These are phyloP conservation scores for Microcyclosporella mali DNA, from an alignment of 2,329 filamentous ascomycete species.

Conservation along the genomic window DNA sequence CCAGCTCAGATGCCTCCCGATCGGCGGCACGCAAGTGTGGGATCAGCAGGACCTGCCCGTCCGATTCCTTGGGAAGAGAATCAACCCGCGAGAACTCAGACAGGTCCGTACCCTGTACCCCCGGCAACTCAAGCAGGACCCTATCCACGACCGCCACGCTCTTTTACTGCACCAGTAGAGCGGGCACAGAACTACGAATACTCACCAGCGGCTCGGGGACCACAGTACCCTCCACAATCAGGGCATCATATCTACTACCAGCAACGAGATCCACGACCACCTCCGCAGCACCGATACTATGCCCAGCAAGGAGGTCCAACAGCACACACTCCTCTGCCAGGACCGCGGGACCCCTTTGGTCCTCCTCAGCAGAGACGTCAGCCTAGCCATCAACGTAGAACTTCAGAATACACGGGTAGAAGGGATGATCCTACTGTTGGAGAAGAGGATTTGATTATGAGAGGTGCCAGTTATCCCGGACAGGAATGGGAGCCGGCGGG, in stretches of 20 bases:
- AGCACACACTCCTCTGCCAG: background rate
- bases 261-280: constrained; percentile 2
- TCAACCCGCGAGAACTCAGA: background rate
- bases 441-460: constrained; percentile 44
- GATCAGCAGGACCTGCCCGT: too few species aligned
- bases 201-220: constrained; percentile 1
- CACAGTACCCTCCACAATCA: constrained; percentile 2
- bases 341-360: background rate
- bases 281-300: constrained; percentile 9
- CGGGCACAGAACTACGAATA: too few species aligned
- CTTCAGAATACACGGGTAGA: constrained; percentile 21
- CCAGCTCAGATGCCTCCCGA: background rate
- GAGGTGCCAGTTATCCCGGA: constrained; percentile 62
- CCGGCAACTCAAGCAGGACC: background rate
- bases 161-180: too few species aligned
- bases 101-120: background rate
- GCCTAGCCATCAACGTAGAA: constrained; percentile 1
- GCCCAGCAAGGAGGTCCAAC: constrained; percentile 7
- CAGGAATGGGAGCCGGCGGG: constrained; percentile 54
- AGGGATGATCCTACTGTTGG: constrained; percentile 24
- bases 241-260: constrained; percentile 11
- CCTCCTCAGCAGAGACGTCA: background rate
- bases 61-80: constrained; percentile 6
- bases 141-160: background rate
- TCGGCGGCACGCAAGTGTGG: background rate